Evolutionary conservation across 2,329 filamentous ascomycete species (phyloP).

Genomic region (Colletotrichum salicis): DNA sequence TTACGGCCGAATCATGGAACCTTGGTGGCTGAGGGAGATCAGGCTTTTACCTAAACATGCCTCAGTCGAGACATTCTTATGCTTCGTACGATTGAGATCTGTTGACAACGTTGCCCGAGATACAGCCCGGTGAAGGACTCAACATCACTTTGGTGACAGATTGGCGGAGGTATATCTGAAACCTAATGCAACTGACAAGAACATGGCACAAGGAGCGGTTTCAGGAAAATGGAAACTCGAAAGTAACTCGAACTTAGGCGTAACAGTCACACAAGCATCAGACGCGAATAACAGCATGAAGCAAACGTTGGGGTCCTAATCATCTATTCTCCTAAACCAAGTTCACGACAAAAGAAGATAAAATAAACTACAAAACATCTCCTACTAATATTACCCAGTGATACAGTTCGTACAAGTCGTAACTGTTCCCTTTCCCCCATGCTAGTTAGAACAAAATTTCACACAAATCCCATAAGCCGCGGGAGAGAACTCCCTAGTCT

Average conservation of each 20-base stretch:
- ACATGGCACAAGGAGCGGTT: too few relatives aligned
- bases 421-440: slow-evolving; percentile 13
- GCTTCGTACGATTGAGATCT: too few relatives aligned
- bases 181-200: not conserved
- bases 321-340: slow-evolving; percentile 10
- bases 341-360: slow-evolving; percentile 24
- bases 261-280: not conserved
- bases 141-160: not conserved
- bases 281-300: not conserved
- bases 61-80: too few relatives aligned
- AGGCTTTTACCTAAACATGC: too few relatives aligned
- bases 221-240: not conserved
- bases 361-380: slow-evolving; percentile 15
- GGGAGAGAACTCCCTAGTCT: not conserved
- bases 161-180: too few relatives aligned
- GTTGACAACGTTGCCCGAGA: too few relatives aligned
- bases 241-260: not conserved
- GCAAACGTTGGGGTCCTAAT: not conserved
- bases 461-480: not conserved
- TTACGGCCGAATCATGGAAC: too few relatives aligned
- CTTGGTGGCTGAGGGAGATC: too few relatives aligned
- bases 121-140: too few relatives aligned
- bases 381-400: slow-evolving; percentile 11
- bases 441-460: slow-evolving; percentile 9
- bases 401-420: slow-evolving; percentile 16